A percentile compares a stretch with the other conserved stretches of the same genome.
These are phyloP conservation scores for Globisporangium camurandrum DNA, from an alignment of 352 stramenopile genomes.

Conservation along the genomic window DNA sequence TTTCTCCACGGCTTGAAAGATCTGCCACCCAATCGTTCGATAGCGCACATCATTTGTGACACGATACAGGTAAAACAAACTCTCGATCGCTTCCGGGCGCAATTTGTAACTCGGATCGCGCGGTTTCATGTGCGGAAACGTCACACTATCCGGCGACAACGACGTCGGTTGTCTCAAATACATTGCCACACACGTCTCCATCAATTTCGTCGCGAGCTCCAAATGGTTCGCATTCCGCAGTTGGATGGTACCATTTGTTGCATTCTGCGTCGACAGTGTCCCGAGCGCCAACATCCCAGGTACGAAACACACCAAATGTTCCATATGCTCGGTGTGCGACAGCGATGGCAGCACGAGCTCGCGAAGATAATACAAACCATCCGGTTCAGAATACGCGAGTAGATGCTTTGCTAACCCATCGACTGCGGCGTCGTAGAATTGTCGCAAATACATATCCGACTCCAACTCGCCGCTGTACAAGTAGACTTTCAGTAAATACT, in stretches of 20 bases:
- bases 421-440: conserved; percentile 93
- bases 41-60: conserved; percentile 93
- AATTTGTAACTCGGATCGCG: conserved; percentile 88
- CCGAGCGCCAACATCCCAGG: conserved; percentile 91
- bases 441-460: conserved; percentile 56
- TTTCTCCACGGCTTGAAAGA: conserved; percentile 91
- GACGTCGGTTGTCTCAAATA: conserved; percentile 90
- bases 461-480: conserved; percentile 89
- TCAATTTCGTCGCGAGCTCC: conserved; percentile 84
- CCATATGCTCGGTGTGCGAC: conserved; percentile 78
- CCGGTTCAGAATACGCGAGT: conserved; percentile 55
- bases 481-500: conserved; percentile 98
- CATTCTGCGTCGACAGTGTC: conserved; percentile 54
- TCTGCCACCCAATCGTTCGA: conserved; percentile 93
- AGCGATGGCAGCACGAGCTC: conserved; percentile 41
- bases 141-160: conserved; percentile 91
- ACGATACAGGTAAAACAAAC: conserved; percentile 94
- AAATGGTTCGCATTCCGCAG: conserved; percentile 79
- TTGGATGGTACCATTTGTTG: conserved; percentile 40
- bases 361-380: conserved; percentile 67
- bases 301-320: conserved; percentile 97
- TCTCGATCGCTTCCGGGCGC: conserved; percentile 94
- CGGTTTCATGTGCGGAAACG: conserved; percentile 68
- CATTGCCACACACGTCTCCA: conserved; percentile 93
- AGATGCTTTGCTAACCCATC: conserved; percentile 90